Base-by-base conservation (phyloP, 345 rosid species). In the Eucalyptus sp. region DNA sequence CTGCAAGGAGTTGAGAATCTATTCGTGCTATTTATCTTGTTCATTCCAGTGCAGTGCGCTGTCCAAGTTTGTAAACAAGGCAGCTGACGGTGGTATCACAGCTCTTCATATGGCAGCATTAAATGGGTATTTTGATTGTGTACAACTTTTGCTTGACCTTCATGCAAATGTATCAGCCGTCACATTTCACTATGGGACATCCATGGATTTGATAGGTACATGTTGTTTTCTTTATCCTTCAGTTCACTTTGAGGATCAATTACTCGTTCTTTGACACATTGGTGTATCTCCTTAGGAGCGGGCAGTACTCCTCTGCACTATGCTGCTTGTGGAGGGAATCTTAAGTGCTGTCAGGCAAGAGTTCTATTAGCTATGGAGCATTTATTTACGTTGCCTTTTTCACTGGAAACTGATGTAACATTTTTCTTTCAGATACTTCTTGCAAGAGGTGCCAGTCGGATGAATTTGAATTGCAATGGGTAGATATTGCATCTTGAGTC, bases 31-130 rank as follows among this genome's bases (percentile, higher is more conserved):
- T 87, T 91, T 71, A 88, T 76, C 76, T 79, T 51, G 52, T 88
- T 88, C 87, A 83, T 90, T 91, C 37, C 91, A 16, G 66, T 95
- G 96, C 97, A 98, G 99, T 50, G 94, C 94, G 46, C 93, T 97
- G 91, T 94, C 96, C 87, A 98, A 94, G 95, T 97, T 98, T 93
- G 98, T 97, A 90, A 97, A 98, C 90, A 97, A 96, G 92, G 99
- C 97, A 4, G 99, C 99, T 90, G 99, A 98, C 54, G 99, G 99
- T 89, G 99, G 99, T 87, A 96, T 97, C 88, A 97, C 99, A 89
- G 99, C 99, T 89, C 99, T 98, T 90, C 99, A 98, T 89, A 96
- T 98, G 97, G 97, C 98, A 89, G 99, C 99, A 86, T 93, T 98
- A 93, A 95, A 97, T 91, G 99, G 99, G 52, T 95, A 96, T 88